Evolutionary conservation across 352 stramenopile species (phyloP).

Genomic region (Pythium utonaiense): DNA sequence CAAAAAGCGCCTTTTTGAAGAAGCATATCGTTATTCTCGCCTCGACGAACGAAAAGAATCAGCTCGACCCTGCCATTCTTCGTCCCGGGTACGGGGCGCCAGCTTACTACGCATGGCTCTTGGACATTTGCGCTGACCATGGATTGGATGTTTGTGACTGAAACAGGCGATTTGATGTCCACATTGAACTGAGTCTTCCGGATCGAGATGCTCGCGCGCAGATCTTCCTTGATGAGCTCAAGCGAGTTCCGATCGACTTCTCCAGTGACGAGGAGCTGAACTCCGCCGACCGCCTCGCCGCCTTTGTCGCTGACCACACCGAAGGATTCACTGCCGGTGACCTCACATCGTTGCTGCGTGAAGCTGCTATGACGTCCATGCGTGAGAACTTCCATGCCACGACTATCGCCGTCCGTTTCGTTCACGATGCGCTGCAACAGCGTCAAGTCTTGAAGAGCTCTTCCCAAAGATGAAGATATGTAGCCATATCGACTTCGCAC

Average conservation of each 20-base stretch:
- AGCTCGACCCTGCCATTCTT: constrained; percentile 84
- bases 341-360: constrained; percentile 59
- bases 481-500: background rate
- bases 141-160: background rate
- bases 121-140: background rate
- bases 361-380: constrained; percentile 76
- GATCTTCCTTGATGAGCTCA: constrained; percentile 49
- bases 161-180: constrained; percentile 73
- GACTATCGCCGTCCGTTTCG: constrained; percentile 37
- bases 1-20: constrained; percentile 62
- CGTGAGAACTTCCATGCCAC: constrained; percentile 47
- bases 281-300: constrained; percentile 36
- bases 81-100: constrained; percentile 60
- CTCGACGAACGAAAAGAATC: constrained; percentile 66
- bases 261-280: constrained; percentile 25
- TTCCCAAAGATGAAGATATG: constrained; percentile 6
- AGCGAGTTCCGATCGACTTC: constrained; percentile 58
- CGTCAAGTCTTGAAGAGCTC: constrained; percentile 10
- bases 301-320: constrained; percentile 51
- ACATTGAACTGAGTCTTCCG: constrained; percentile 65
- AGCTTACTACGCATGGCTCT: background rate
- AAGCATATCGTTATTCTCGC: constrained; percentile 84
- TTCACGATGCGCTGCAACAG: constrained; percentile 27
- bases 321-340: constrained; percentile 52
- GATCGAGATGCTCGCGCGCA: constrained; percentile 44